Evolutionary conservation across 2,329 filamentous ascomycete species (phyloP), one percentile per base, ranked within the genome.

Genomic region (Fusarium continuum): DNA sequence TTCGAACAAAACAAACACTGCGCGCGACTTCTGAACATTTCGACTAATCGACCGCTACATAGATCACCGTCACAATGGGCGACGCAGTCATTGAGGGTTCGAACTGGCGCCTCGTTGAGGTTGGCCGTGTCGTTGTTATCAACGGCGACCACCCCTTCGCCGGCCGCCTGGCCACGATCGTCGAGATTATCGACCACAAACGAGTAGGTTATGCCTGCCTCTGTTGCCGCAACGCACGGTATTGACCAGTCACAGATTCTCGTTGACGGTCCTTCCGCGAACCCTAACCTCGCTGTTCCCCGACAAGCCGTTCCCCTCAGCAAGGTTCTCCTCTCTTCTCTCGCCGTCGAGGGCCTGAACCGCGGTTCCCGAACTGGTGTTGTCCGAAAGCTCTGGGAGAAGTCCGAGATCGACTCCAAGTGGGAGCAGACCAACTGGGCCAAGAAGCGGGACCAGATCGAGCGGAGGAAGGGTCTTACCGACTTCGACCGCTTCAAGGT

Each of bases 401-500:
- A 92, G 84, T 84, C 88, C 74, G 91, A 92, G 79, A 92, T 99
- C 77, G 95, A 99, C 79, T 81, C 87, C 79, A 96, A 96, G 86
- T 98, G 93, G 91, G 88, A 89, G 78, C 86, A 91, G 83, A 93
- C 88, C 86, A 88, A 88, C 81, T 97, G 91, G 89, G 92, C 93
- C 77, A 95, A 99, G 92, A 93, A 92, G 88, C 88, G 91, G 78
- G 88, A 88, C 73, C 90, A 92, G 83, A 86, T 87, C 75, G 86
- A 91, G 82, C 91, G 92, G 85, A 91, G 95, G 86, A 91, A 90
- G 85, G 88, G 88, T 76, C 86, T 99, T 72, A 96, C 90, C 83
- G 95, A 99, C 88, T 99, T 99, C 79, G 95, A 99, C 87, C 91
- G 95, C 82, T 99, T 98, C 92, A 97, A 99, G 91, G 95, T 98